Conservation (phyloP, 2,329 filamentous ascomycete species). For the Nemania serpens region DNA sequence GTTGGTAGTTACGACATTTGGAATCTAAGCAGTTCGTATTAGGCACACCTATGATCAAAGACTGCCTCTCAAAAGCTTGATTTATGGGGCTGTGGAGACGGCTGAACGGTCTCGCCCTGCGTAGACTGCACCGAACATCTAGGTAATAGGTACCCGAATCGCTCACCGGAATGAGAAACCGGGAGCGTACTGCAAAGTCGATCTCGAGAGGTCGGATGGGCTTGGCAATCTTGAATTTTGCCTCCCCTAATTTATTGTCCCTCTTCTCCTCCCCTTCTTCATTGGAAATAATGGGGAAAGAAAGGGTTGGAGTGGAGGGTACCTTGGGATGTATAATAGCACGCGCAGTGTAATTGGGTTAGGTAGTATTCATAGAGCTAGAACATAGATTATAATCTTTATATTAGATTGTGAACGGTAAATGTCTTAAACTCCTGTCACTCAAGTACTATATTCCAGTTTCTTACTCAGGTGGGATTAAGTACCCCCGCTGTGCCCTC, state of each 20-base stretch:
- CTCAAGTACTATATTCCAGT: too few species aligned
- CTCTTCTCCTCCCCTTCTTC: background rate
- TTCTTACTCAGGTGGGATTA: too few species aligned
- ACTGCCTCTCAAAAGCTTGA: slow-evolving; percentile 35
- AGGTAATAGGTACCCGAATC: background rate
- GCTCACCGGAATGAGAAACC: slow-evolving; percentile 11
- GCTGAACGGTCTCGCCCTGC: slow-evolving; percentile 31
- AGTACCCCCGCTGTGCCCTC: too few species aligned
- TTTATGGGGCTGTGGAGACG: slow-evolving; percentile 35
- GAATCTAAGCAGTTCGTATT: slow-evolving; percentile 12
- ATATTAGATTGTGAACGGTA: too few species aligned
- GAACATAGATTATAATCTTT: too few species aligned
- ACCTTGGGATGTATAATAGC: background rate
- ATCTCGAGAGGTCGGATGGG: background rate
- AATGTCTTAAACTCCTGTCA: too few species aligned
- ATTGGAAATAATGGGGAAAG: background rate
- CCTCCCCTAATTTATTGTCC: background rate
- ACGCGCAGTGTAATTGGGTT: too few species aligned
- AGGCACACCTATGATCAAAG: background rate
- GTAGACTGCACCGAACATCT: slow-evolving; percentile 16
- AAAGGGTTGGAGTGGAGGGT: too few species aligned
- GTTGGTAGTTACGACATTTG: background rate
- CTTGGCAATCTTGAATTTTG: background rate
- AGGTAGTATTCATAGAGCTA: too few species aligned
- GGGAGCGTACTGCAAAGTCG: background rate